Conservation (phyloP, 2,329 filamentous ascomycete genomes). For the Microcera coccophila region DNA sequence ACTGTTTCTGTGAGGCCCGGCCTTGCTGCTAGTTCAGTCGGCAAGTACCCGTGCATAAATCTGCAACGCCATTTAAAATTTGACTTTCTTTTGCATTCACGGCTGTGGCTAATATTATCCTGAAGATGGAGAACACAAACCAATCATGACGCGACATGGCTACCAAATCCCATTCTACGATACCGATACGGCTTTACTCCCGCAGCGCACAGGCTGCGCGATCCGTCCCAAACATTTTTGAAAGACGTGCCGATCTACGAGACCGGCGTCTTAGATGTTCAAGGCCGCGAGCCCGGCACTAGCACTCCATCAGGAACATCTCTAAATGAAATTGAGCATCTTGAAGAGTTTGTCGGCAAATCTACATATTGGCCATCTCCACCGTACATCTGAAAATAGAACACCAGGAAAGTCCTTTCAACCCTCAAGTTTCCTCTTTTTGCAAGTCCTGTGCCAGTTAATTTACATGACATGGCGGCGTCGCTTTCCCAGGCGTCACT, state of each 20-base stretch:
- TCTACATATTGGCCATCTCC: slow-evolving; percentile 12
- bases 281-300: no score
- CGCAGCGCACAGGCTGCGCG: not conserved
- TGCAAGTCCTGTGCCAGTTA: slow-evolving; percentile 16
- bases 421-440: slow-evolving; percentile 12
- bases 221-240: not conserved
- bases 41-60: not conserved
- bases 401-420: slow-evolving; percentile 17
- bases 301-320: no score
- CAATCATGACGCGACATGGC: slow-evolving; percentile 18
- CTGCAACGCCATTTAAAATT: slow-evolving; percentile 25
- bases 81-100: slow-evolving; percentile 14
- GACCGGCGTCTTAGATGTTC: no score
- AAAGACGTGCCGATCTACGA: no score
- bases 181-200: slow-evolving; percentile 6
- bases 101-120: slow-evolving; percentile 14
- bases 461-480: slow-evolving; percentile 19
- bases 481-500: slow-evolving; percentile 15
- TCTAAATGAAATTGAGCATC: no score
- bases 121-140: slow-evolving; percentile 23
- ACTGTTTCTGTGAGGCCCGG: slow-evolving; percentile 23
- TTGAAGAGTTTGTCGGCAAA: slow-evolving; percentile 8
- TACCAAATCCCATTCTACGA: slow-evolving; percentile 19
- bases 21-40: slow-evolving; percentile 17
- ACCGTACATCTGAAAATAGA: slow-evolving; percentile 25